Evolutionary conservation across 805 yeast species (phyloP).

Genomic region (Kodamaea lidongshanica): DNA sequence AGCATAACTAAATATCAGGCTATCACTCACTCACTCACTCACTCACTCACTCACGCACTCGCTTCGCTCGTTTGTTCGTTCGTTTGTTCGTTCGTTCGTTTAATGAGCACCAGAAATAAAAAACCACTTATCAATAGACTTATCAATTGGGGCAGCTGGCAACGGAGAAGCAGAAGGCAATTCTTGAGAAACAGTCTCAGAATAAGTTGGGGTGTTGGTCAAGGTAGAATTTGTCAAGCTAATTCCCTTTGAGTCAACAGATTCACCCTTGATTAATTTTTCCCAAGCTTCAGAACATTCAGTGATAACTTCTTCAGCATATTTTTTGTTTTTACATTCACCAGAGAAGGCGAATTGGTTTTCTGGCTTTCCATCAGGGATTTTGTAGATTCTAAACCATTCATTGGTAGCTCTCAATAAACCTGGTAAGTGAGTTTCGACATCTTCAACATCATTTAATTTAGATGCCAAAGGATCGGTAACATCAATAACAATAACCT

Average conservation of each 20-base stretch:
- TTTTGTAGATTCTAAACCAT: slow-evolving; percentile 82
- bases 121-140: slow-evolving; percentile 97
- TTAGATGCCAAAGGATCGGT: slow-evolving; percentile 59
- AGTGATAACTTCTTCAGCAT: slow-evolving; percentile 53
- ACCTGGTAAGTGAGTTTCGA: slow-evolving; percentile 63
- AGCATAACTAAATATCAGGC: too few relatives aligned
- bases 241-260: slow-evolving; percentile 47
- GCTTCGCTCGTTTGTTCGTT: too few relatives aligned
- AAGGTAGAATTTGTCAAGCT: slow-evolving; percentile 73
- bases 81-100: too few relatives aligned
- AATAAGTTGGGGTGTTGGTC: slow-evolving; percentile 47
- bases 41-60: too few relatives aligned
- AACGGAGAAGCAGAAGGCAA: slow-evolving; percentile 67
- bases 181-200: slow-evolving; percentile 37
- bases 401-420: slow-evolving; percentile 58
- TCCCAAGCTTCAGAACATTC: slow-evolving; percentile 71
- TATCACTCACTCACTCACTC: too few relatives aligned
- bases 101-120: slow-evolving; percentile 79
- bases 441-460: slow-evolving; percentile 61
- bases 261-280: slow-evolving; percentile 43
- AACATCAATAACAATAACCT: slow-evolving; percentile 63
- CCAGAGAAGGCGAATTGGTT: slow-evolving; percentile 74
- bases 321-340: slow-evolving; percentile 49
- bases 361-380: slow-evolving; percentile 74
- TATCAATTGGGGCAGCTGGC: slow-evolving; percentile 92